phyloP scores from a whole-genome alignment of 139 green algal genomes.

The Picochlorum sp. region DNA sequence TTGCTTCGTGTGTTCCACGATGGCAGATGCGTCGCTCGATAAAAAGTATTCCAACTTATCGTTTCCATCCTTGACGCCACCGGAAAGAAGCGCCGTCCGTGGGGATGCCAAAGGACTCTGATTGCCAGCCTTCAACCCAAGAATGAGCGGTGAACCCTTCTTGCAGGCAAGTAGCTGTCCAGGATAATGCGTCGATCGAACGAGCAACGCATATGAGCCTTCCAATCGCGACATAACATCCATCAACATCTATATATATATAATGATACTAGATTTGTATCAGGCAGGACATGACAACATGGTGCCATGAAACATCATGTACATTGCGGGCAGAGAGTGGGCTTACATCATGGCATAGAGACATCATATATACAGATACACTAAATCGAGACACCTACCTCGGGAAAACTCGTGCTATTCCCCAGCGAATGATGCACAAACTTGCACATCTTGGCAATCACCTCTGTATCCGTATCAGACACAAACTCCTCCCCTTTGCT shows the following conservation, averaged over 20 bases:
- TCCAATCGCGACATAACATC: conserved; percentile 94
- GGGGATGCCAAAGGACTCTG: neutral
- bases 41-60: conserved; percentile 84
- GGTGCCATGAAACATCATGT: too few relatives aligned
- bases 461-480: conserved; percentile 97
- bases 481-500: conserved; percentile 83
- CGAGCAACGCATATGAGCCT: conserved; percentile 90
- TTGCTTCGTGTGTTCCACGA: conserved; percentile 97
- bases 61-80: neutral
- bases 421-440: conserved; percentile 73
- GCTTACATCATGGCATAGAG: too few relatives aligned
- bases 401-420: conserved; percentile 49
- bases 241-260: conserved; percentile 80
- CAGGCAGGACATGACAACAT: too few relatives aligned
- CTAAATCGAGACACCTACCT: conserved; percentile 35
- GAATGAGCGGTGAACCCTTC: conserved; percentile 83
- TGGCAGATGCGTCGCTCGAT: conserved; percentile 83
- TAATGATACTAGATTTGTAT: too few relatives aligned
- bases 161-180: conserved; percentile 95
- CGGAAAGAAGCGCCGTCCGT: neutral
- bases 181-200: conserved; percentile 91
- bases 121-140: conserved; percentile 63
- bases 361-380: conserved; percentile 2
- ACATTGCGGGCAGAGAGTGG: neutral
- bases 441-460: conserved; percentile 97